Base-by-base conservation (phyloP, 2,329 filamentous ascomycete species). In the Sporothrix globosa region DNA sequence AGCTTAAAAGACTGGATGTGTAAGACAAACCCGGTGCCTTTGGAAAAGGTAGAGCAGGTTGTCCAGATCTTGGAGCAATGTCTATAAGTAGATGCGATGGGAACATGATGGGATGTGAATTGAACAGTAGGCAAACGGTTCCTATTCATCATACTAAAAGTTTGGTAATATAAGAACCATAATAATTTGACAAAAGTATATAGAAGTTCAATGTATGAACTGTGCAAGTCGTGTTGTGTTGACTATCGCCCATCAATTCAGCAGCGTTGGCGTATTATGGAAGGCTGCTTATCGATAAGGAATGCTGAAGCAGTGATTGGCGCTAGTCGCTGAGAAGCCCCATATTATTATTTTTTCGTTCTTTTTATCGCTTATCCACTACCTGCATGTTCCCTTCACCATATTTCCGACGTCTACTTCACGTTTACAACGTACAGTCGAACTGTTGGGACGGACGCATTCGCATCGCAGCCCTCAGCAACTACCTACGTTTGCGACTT, bases 21-120 rank as follows among this genome's bases (percentile, higher is more conserved):
- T 71, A 74, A 75, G 69, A 82, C 81, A 30, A 86, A 86, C 75
- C 79, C 83, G 1, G 78, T 83, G 52, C 82, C 83, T 1, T 72
- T 86, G 73, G 77, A 70, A 65, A 76, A 80, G 72, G 81, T 81
- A 75, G 76, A 75, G 67, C 81, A 86, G 76, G 83, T 86, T 4
- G 50, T 83, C 75, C 82, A 84, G 75, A 83, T 86, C 70, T 72
- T 86, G 74, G 79, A 84, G 71, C 79, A 80, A 76, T 75, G 74
- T 50, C 30, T 72, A 34, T 39, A 46, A 11, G 24, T 4, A 19
- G 3, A 14, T 2, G 24, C 41, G 10, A 27, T 19, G 30, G 41
- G n/a, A 19, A 54, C 6, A 27, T 17, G 24, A 27, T 30, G 19
- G 9, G n/a, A 34, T 34, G 34, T 34, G 34, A 6, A 34, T 34